phyloP scores from a whole-genome alignment of 345 rosid genomes.

The Nasturtium officinale region DNA sequence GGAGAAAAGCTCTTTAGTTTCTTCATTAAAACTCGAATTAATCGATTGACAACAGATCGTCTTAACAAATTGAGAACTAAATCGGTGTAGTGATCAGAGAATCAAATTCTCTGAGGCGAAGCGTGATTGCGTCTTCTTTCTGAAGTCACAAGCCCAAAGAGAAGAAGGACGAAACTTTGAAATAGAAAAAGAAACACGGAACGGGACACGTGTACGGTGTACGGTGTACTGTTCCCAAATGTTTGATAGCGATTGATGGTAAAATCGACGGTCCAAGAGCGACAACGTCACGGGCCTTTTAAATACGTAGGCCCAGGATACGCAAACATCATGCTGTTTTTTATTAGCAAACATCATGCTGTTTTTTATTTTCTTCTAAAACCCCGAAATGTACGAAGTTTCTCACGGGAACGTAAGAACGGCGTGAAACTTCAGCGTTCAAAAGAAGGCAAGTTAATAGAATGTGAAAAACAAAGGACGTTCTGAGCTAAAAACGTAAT shows the following conservation, averaged over 20 bases:
- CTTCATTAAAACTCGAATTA: slow-evolving; percentile 1
- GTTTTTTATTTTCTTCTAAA: neutral
- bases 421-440: neutral
- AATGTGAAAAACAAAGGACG: neutral
- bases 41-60: slow-evolving; percentile 8
- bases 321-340: slow-evolving; percentile 17
- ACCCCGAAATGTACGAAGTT: slow-evolving; percentile 9
- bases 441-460: neutral
- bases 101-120: slow-evolving; percentile 3
- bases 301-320: slow-evolving; percentile 8
- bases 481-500: neutral
- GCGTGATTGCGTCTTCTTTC: slow-evolving; percentile 18
- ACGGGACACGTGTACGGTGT: slow-evolving; percentile 41
- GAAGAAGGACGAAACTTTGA: slow-evolving; percentile 1
- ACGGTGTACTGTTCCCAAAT: slow-evolving; percentile 21
- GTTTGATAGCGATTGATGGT: slow-evolving; percentile 33
- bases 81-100: slow-evolving; percentile 16
- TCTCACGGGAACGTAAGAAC: neutral
- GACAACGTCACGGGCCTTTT: slow-evolving; percentile 26
- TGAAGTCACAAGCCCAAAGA: slow-evolving; percentile 2
- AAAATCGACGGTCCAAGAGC: slow-evolving; percentile 38
- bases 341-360: slow-evolving; percentile 1
- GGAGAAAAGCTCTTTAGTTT: neutral
- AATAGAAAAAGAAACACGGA: neutral
- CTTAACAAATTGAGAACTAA: neutral